Evolutionary conservation across 148 eudicot species (phyloP).

Genomic region (Vaccinium myrtillus): DNA sequence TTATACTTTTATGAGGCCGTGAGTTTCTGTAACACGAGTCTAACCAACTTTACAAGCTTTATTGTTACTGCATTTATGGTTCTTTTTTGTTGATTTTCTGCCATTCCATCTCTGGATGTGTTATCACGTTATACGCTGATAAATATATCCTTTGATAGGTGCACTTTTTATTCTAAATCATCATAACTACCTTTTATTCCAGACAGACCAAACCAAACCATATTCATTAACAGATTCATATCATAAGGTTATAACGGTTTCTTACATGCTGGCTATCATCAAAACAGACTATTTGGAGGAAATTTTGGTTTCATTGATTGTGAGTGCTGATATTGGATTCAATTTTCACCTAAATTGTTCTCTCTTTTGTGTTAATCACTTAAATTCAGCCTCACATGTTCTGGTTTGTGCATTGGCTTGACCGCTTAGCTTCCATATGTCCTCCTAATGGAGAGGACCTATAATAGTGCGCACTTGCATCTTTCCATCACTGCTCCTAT

Average conservation of each 20-base stretch:
- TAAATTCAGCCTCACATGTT: neutral
- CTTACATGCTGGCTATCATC: neutral
- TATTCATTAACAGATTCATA: too few species aligned
- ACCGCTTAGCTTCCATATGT: neutral
- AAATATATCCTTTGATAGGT: neutral
- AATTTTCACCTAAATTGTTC: neutral
- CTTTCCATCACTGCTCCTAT: neutral
- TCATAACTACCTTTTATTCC: neutral
- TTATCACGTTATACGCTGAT: constrained; percentile 10
- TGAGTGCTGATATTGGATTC: neutral
- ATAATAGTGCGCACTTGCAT: neutral
- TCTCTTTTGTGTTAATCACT: neutral
- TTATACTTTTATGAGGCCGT: neutral
- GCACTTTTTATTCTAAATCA: neutral
- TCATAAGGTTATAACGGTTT: too few species aligned
- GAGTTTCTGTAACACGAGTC: neutral
- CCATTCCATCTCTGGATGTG: neutral
- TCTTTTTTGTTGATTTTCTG: too few species aligned
- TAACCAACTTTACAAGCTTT: neutral
- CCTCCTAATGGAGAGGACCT: neutral
- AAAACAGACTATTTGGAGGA: neutral
- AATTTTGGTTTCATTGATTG: neutral
- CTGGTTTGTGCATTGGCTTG: neutral
- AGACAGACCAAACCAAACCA: neutral
- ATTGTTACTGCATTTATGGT: neutral